Evolutionary conservation across 345 rosid species (phyloP).

Genomic region (Cochlearia excelsa): DNA sequence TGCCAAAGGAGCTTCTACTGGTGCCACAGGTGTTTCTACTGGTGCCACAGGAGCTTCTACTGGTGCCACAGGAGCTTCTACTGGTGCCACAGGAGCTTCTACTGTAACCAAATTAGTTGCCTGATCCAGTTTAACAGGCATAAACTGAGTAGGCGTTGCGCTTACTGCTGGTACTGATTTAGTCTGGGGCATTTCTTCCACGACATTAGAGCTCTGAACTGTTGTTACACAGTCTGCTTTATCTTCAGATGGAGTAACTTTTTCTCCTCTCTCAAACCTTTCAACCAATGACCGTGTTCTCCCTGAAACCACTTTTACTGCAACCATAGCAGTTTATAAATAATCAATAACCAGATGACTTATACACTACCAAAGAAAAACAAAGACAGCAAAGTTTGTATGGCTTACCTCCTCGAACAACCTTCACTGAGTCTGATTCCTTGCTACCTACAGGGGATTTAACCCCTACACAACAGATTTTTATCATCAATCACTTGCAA

Average conservation of each 20-base stretch:
- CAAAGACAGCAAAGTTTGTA: conserved; percentile 13
- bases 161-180: conserved; percentile 22
- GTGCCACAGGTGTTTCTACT: conserved; percentile 30
- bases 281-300: conserved; percentile 89
- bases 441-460: conserved; percentile 39
- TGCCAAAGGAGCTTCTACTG: not conserved
- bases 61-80: too few relatives aligned
- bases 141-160: conserved; percentile 15
- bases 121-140: conserved; percentile 27
- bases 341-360: conserved; percentile 30
- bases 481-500: conserved; percentile 2
- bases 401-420: conserved; percentile 89
- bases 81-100: conserved; percentile 31
- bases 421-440: conserved; percentile 51
- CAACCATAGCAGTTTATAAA: conserved; percentile 36
- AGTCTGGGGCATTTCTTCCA: conserved; percentile 28
- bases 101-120: conserved; percentile 23
- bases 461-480: conserved; percentile 49
- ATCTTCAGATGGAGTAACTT: conserved; percentile 40
- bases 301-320: conserved; percentile 89
- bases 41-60: too few relatives aligned
- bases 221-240: conserved; percentile 33
- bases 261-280: conserved; percentile 80
- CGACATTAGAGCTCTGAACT: conserved; percentile 23
- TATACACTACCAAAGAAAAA: conserved; percentile 21